phyloP scores from a whole-genome alignment of 345 rosid species.

The Isatis tinctoria region DNA sequence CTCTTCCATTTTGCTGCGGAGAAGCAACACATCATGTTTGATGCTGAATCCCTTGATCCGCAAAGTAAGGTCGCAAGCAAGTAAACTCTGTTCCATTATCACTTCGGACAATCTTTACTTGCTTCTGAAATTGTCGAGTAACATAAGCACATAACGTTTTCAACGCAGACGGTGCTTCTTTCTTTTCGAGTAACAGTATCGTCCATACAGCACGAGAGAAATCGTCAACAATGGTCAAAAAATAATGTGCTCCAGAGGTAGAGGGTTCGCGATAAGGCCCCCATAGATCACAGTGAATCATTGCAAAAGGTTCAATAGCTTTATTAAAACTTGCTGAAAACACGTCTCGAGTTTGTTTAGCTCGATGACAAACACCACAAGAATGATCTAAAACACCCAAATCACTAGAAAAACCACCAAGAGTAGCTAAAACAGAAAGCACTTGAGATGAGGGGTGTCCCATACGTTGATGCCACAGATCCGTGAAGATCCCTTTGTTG shows the following conservation, averaged over 20 bases:
- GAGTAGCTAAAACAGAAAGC: not conserved
- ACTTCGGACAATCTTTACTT: not conserved
- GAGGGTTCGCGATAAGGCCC: not conserved
- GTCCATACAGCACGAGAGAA: not conserved
- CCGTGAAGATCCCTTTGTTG: not conserved
- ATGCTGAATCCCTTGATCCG: not conserved
- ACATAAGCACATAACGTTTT: not conserved
- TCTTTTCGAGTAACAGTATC: not conserved
- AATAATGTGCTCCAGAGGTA: not conserved
- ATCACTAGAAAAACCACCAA: not conserved
- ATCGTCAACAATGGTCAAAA: not conserved
- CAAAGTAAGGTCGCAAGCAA: not conserved
- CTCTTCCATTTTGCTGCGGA: not conserved
- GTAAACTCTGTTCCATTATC: not conserved
- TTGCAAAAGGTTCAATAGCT: rapidly evolving
- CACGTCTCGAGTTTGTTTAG: not conserved
- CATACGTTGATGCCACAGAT: not conserved
- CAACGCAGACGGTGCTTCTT: not conserved
- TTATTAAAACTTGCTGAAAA: not conserved
- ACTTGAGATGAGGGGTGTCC: not conserved
- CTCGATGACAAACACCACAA: not conserved
- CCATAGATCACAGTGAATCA: not conserved
- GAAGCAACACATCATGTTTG: not conserved
- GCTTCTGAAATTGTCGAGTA: not conserved
- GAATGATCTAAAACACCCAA: not conserved